Percentiles rank a stretch among this genome's conserved stretches.
phyloP scores from a whole-genome alignment of 202 grass and related monocot species.

The Panicum virgatum region DNA sequence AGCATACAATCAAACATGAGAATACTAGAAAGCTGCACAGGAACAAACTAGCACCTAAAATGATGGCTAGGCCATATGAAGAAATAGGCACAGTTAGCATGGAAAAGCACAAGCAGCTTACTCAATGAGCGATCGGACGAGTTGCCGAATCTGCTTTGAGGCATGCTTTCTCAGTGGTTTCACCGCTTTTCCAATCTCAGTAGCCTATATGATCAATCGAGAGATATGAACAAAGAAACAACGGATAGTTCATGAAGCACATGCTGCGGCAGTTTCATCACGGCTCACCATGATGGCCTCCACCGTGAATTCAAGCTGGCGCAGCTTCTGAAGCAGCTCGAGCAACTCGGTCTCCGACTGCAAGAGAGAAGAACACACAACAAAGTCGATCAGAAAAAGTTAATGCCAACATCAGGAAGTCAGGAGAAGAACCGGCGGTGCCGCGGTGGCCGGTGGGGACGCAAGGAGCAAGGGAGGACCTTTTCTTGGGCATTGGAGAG shows the following conservation, averaged over 20 bases:
- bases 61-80: neutral
- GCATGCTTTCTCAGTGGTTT: constrained; percentile 53
- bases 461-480: constrained; percentile 21
- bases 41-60: neutral
- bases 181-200: constrained; percentile 79
- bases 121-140: constrained; percentile 71
- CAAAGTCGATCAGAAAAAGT: constrained; percentile 5
- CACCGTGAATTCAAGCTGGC: constrained; percentile 66
- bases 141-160: constrained; percentile 75
- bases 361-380: neutral
- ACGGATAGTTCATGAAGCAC: constrained; percentile 9
- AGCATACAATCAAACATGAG: constrained; percentile 23
- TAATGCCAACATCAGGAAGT: neutral
- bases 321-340: constrained; percentile 57
- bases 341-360: constrained; percentile 76
- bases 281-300: constrained; percentile 62
- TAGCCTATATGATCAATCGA: constrained; percentile 52
- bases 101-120: constrained; percentile 31
- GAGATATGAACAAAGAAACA: constrained; percentile 30
- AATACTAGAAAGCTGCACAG: constrained; percentile 14
- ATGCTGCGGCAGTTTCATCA: neutral
- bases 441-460: neutral
- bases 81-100: neutral
- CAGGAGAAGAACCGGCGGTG: neutral
- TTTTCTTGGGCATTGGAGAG: constrained; percentile 41